These are phyloP conservation scores for Odontarrhena argentea DNA, from an alignment of 345 rosid genomes.

Conservation along the genomic window DNA sequence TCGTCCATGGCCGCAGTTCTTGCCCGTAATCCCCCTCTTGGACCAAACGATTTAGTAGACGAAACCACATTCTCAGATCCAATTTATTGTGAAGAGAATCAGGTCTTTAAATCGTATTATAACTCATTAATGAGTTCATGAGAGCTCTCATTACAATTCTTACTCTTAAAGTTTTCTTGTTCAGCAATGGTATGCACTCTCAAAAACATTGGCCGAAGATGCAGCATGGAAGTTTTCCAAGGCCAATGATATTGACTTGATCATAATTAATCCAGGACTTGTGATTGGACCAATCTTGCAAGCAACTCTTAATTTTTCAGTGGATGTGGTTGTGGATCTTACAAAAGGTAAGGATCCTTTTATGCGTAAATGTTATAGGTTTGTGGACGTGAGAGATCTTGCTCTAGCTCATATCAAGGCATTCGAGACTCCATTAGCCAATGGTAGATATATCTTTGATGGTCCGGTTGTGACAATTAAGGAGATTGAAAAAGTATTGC, in stretches of 20 bases:
- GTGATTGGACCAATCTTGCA: slow-evolving; percentile 43
- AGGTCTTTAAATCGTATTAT: slow-evolving; percentile 13
- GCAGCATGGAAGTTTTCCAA: slow-evolving; percentile 44
- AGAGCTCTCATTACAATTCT: background rate
- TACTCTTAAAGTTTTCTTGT: background rate
- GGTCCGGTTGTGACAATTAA: background rate
- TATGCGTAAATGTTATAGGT: background rate
- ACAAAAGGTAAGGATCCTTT: slow-evolving; percentile 25
- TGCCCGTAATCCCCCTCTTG: slow-evolving; percentile 30
- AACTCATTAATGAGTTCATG: background rate
- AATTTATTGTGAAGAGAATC: slow-evolving; percentile 22
- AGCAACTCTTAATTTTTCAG: slow-evolving; percentile 32
- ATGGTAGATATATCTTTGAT: background rate
- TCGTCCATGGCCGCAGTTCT: slow-evolving; percentile 44
- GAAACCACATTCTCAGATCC: slow-evolving; percentile 50
- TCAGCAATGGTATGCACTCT: slow-evolving; percentile 42
- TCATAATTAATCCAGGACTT: slow-evolving; percentile 37
- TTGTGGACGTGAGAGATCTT: too few relatives aligned
- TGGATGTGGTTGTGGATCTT: slow-evolving; percentile 23
- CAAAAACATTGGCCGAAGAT: slow-evolving; percentile 45
- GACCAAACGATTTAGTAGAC: slow-evolving; percentile 38
- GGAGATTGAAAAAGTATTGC: background rate
- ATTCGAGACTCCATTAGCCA: slow-evolving; percentile 11
- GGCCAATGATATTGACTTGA: slow-evolving; percentile 43
- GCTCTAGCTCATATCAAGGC: too few relatives aligned